A percentile compares a stretch with the other conserved stretches of the same genome.
These are phyloP conservation scores for Prunus yedoensis DNA, from an alignment of 331 rosid species.

Conservation along the genomic window DNA sequence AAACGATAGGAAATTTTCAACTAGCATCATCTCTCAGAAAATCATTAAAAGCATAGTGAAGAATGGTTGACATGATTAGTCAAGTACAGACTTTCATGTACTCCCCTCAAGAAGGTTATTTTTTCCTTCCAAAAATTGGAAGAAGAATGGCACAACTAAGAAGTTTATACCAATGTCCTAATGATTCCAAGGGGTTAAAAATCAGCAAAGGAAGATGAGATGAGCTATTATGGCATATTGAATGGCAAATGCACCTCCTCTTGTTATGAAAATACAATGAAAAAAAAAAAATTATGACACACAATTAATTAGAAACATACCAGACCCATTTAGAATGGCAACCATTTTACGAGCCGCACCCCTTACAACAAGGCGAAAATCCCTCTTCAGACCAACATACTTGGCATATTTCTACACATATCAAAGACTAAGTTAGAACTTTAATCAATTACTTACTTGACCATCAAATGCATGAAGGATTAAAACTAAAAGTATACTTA, in stretches of 20 bases:
- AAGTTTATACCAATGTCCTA: background rate
- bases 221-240: background rate
- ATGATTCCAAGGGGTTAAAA: background rate
- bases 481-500: too few species aligned
- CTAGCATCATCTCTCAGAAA: background rate
- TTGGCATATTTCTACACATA: conserved; percentile 85
- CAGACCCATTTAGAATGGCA: conserved; percentile 85
- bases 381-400: conserved; percentile 92
- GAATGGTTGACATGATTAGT: background rate
- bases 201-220: background rate
- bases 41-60: background rate
- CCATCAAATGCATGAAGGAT: background rate
- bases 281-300: background rate
- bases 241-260: background rate
- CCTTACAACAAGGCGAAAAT: conserved; percentile 95
- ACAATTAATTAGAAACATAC: conserved; percentile 47
- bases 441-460: background rate
- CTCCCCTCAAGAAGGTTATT: background rate
- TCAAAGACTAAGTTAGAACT: conserved; percentile 22
- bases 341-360: conserved; percentile 97
- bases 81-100: background rate
- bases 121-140: background rate
- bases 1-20: background rate
- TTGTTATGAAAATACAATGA: background rate
- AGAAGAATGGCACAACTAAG: background rate